phyloP scores from a whole-genome alignment of 129 eudicot species.

The Rutidosis leptorrhynchoides region DNA sequence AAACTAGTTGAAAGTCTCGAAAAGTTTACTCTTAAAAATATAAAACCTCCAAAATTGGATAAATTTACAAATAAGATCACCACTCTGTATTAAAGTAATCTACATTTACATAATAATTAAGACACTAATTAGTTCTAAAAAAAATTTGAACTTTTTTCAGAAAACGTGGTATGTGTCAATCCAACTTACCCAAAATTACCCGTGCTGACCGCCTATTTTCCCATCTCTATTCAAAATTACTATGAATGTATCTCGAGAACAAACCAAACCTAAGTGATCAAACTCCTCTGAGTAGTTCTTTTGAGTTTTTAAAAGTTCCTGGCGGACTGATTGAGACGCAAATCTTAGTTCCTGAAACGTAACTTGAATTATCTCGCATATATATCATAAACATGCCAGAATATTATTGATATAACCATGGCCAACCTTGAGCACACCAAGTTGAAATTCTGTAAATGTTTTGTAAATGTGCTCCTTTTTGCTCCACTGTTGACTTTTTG shows the following conservation, averaged over 20 bases:
- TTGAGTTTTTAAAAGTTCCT: constrained; percentile 55
- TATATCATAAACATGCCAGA: neutral
- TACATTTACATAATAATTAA: neutral
- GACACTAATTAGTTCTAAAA: neutral
- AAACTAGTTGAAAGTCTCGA: neutral
- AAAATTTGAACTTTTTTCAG: neutral
- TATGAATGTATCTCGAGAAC: neutral
- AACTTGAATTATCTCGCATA: constrained; percentile 23
- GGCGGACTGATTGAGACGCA: constrained; percentile 83
- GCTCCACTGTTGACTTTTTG: constrained; percentile 49
- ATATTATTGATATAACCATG: constrained; percentile 1
- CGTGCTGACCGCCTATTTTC: neutral
- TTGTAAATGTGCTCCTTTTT: constrained; percentile 64
- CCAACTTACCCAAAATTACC: neutral
- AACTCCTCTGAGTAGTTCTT: constrained; percentile 67
- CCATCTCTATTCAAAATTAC: neutral
- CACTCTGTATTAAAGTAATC: neutral
- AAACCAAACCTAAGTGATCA: constrained; percentile 55
- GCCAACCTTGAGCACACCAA: constrained; percentile 63
- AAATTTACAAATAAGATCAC: neutral
- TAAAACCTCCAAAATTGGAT: constrained; percentile 5
- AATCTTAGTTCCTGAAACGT: constrained; percentile 69
- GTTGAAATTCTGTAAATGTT: constrained; percentile 62
- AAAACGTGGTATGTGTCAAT: neutral
- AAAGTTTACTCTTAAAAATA: neutral